Evolutionary conservation across 2,329 filamentous ascomycete genomes (phyloP), one percentile per base, ranked within the genome.

Genomic region (Fusarium penzigii): DNA sequence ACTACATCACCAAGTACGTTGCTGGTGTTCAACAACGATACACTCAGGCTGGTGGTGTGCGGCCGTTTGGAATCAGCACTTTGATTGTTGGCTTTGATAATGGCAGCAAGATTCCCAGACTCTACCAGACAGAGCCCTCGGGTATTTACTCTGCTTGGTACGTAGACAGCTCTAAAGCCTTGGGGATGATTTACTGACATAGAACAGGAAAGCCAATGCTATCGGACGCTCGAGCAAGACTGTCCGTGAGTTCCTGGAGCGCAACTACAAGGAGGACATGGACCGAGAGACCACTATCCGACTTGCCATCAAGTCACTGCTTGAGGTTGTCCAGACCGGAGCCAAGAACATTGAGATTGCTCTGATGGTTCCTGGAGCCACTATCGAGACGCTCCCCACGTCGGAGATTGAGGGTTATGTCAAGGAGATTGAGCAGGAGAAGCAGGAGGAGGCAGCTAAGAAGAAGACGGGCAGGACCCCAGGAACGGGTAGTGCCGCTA

Each of bases 341-440:
- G 94, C 94, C 48, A 99, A 99, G 86, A 99, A 99, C 76, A 99
- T 99, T 68, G 94, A 99, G 78, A 97, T 99, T 68, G 94, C 95
- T 52, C 87, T 99, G 70, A 97, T 97, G 92, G 90, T 91, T 8
- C 92, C 94, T 7, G 92, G 91, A 47, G 92, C 96, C 80, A 74
- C 82, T 14, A 85, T 99, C 58, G 92, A 97, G 80, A 92, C 96
- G 86, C 83, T 99, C 64, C 90, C 92, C 3, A 88, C 93, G 32
- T 93, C 97, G 73, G 90, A 96, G 68, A 99, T 99, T 68, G 94
- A 99, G 80, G 84, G 85, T 65, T 97, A 96, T 69, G 95, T 99
- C 69, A 97, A 97, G 86, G 94, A 86, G 75, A 99, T 99, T 73
- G 96, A 99, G 80, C 89, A 92, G 67, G 95, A 99, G 83, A 99